Base-by-base conservation (phyloP, 805 yeast genomes). In the Scheffersomyces ergatensis region DNA sequence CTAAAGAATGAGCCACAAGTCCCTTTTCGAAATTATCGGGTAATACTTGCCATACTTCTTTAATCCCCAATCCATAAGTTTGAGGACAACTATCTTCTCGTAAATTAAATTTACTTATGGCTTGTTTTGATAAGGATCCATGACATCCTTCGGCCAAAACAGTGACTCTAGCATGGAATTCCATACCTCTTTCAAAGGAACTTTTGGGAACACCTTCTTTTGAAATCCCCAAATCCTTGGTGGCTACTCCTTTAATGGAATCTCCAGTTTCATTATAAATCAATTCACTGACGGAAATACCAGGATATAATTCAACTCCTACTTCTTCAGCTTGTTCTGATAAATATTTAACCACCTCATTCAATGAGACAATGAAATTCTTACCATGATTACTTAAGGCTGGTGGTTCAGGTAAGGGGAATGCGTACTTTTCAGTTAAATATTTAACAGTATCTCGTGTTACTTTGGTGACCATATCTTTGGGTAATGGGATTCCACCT, bases 121-220 rank as follows among this genome's bases (percentile, higher is more conserved):
- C 83, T 57, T 85, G 78, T 59, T 93, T 92, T 11, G 90, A 74
- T 39, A 93, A 69, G 1, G 97, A 89, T 0, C 99, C 99, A 63
- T 90, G 98, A 59, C 99, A 93, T n/a, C 99, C 99, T 66, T 93
- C 99, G 4, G 96, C 96, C 24, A 93, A 74, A 14, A 93, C 85
- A 0, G 97, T 90, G 44, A 83, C 72, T 53, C 93, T 79, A 4
- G 99, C 88, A 51, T 84, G 93, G 63, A 93, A 93, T 63, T 89
- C 98, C 97, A 93, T 87, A 19, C 99, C 99, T 49, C 96, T 77
- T 63, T 93, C 97, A 62, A 88, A 93, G n/a, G 78, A 72, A 48
- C 77, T 85, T 54, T 83, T 86, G 23, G 96, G 95, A 25, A 69
- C 58, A 15, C 96, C 97, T 42, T 74, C 64, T 50, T 80, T 83